phyloP scores from a whole-genome alignment of 2,329 filamentous ascomycete species.

The Trichoderma sp. region DNA sequence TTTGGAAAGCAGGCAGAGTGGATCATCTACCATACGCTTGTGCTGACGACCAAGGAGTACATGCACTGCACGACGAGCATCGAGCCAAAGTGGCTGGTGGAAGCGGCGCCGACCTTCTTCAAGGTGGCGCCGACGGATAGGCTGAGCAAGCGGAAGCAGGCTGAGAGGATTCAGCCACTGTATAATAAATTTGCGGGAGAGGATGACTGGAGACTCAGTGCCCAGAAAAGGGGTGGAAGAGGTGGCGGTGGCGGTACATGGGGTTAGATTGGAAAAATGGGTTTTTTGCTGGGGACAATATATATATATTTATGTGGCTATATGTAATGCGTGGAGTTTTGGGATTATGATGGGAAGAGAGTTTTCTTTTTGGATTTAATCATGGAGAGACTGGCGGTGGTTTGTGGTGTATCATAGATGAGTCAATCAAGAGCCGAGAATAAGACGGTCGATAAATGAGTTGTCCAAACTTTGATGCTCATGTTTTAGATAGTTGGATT shows the following conservation, averaged over 20 bases:
- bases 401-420: constrained; percentile 4
- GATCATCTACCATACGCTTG: constrained; percentile 89
- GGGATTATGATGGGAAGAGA: background rate
- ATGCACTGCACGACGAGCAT: constrained; percentile 95
- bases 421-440: background rate
- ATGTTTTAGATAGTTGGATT: no score
- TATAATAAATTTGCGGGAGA: constrained; percentile 91
- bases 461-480: background rate
- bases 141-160: constrained; percentile 87
- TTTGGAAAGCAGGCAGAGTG: constrained; percentile 97
- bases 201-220: constrained; percentile 91
- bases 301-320: background rate
- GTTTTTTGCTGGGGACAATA: background rate
- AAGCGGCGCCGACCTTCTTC: constrained; percentile 98
- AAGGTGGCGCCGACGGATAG: constrained; percentile 88
- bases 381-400: background rate
- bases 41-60: constrained; percentile 95
- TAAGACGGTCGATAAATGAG: background rate
- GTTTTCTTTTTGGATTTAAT: background rate
- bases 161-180: constrained; percentile 91
- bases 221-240: constrained; percentile 81
- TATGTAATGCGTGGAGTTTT: constrained; percentile 12
- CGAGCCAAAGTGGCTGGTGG: constrained; percentile 91
- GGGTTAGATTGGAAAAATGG: constrained; percentile 57
- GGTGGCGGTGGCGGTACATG: constrained; percentile 88